Conservation (phyloP, 2,329 filamentous ascomycete genomes). For the Orbilia brochopaga region DNA sequence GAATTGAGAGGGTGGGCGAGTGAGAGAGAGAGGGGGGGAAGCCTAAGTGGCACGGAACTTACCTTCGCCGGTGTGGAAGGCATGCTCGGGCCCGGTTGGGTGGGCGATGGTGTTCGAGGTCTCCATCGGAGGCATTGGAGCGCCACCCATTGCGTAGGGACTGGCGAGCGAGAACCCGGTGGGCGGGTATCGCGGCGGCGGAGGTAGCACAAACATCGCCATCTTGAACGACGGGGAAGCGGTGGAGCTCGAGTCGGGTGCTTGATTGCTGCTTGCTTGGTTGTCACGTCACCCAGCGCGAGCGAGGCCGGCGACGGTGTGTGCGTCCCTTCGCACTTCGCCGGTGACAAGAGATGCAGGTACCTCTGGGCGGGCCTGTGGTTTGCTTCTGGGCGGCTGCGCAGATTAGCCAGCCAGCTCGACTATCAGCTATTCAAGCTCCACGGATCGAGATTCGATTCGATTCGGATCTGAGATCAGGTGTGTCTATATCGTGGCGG, state of each 20-base stretch:
- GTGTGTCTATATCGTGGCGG: too few species aligned
- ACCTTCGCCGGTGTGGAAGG: slow-evolving; percentile 94
- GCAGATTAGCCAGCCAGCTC: background rate
- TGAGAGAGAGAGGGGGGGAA: background rate
- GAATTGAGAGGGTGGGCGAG: background rate
- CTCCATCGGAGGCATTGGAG: slow-evolving; percentile 79
- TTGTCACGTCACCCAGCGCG: background rate
- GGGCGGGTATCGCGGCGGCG: slow-evolving; percentile 81
- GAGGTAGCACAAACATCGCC: slow-evolving; percentile 71
- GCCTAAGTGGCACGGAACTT: slow-evolving; percentile 51
- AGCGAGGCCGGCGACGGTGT: too few species aligned
- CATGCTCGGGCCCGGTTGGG: slow-evolving; percentile 80
- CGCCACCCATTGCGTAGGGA: slow-evolving; percentile 71
- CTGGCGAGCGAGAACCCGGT: slow-evolving; percentile 69
- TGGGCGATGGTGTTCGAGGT: slow-evolving; percentile 87
- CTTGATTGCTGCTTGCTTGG: too few species aligned
- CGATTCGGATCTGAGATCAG: too few species aligned
- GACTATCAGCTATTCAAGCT: too few species aligned
- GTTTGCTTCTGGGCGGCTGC: background rate
- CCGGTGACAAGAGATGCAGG: background rate
- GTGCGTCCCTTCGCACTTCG: background rate
- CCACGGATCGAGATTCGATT: too few species aligned
- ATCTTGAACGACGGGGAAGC: slow-evolving; percentile 31
- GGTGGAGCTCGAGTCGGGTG: too few species aligned
- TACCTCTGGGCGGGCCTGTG: background rate